These are phyloP conservation scores for Starmerella vaccinii DNA, from an alignment of 805 yeast genomes.

Conservation along the genomic window DNA sequence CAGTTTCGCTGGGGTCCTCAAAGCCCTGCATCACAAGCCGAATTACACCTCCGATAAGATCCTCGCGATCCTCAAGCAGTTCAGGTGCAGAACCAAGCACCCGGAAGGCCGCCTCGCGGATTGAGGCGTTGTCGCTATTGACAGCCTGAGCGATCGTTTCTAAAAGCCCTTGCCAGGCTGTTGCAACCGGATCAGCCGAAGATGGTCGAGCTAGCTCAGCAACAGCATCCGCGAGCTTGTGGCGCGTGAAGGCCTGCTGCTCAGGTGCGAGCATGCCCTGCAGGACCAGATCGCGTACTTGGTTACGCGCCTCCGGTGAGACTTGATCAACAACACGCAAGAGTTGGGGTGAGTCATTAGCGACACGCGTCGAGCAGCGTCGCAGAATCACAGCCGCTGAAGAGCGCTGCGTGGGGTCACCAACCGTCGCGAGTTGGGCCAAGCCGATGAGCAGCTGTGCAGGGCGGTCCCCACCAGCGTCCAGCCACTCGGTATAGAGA, in stretches of 20 bases:
- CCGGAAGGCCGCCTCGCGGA: slow-evolving; percentile 85
- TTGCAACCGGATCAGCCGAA: slow-evolving; percentile 24
- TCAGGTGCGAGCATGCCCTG: slow-evolving; percentile 56
- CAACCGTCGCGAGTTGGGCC: slow-evolving; percentile 64
- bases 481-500: slow-evolving; percentile 68
- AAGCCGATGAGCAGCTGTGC: slow-evolving; percentile 64
- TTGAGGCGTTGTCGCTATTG: slow-evolving; percentile 45
- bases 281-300: slow-evolving; percentile 56
- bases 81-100: slow-evolving; percentile 78
- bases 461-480: slow-evolving; percentile 42
- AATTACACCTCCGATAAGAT: slow-evolving; percentile 42
- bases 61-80: slow-evolving; percentile 43
- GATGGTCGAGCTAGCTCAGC: slow-evolving; percentile 68
- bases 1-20: slow-evolving; percentile 67
- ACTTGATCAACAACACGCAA: slow-evolving; percentile 68
- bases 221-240: slow-evolving; percentile 86
- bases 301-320: slow-evolving; percentile 45
- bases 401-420: slow-evolving; percentile 45
- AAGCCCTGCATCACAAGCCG: slow-evolving; percentile 75
- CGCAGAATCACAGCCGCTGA: slow-evolving; percentile 84
- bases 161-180: slow-evolving; percentile 69
- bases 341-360: slow-evolving; percentile 58
- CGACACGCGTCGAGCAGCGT: slow-evolving; percentile 49
- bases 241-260: slow-evolving; percentile 70
- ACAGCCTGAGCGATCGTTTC: slow-evolving; percentile 56